Base-by-base conservation (phyloP, 2,329 filamentous ascomycete genomes). In the Fusarium sarcochroum region DNA sequence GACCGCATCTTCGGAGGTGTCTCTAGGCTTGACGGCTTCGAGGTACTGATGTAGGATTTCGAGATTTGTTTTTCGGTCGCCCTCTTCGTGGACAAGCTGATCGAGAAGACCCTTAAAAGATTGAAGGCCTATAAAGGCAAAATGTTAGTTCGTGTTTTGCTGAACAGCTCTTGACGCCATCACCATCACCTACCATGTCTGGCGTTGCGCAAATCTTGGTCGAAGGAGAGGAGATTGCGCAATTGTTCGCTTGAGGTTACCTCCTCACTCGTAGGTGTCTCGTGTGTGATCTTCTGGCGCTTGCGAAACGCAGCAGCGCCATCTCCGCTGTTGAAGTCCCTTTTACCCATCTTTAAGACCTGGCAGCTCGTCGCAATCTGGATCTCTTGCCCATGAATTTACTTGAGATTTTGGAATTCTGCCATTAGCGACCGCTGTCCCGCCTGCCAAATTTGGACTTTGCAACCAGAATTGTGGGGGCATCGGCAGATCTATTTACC, bases 71-170 rank as follows among this genome's bases (percentile, higher is more conserved):
- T 54, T 66, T 47, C 74, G 74, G 79, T 82, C 79, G 63, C 76
- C 78, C 58, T 84, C 80, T 67, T 85, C 80, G 65, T 83, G 81
- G 58, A 86, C 79, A 67, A 93, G 86, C 38, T 86, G 82, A 73
- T 94, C 91, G 64, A 94, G 88, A 44, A 94, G 88, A 9, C 83
- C 79, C 76, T 93, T 93, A 81, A 93, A 88, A 0, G 89, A 89
- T 72, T 89, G 87, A 13, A 93, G 84, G 20, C 88, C 89, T 91
- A 48, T 1, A 42, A 1, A 3, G 37, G 0, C 13, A 17, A 15
- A 21, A 17, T 20, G 41, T 35, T 42, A 49, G 61, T 13, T 37
- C 44, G 13, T 61, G 58, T 57, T 50, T 7, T n/a, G 13, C 6
- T 15, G 41, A 23, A 17, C 41, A 10, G 38, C 8, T 21, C 8